Evolutionary conservation across 2,329 filamentous ascomycete genomes (phyloP), one percentile per base, ranked within the genome.

Genomic region (Metarhizium humberi): DNA sequence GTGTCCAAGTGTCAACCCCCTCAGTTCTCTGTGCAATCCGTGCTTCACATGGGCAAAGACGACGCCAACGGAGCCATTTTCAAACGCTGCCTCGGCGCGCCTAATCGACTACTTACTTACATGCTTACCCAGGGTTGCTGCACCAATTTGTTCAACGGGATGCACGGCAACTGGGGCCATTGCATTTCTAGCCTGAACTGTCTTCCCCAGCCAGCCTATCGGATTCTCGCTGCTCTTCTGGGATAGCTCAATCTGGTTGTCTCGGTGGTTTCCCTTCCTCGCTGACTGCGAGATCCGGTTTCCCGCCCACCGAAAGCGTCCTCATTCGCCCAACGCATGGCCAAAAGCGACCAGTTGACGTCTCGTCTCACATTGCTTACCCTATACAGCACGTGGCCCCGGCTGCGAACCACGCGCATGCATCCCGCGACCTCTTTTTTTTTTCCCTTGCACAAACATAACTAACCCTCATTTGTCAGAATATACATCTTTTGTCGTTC

Each of bases 21-120:
- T 52, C 51, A 46, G 25, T 46, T 36, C 14, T n/a, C 30, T 18
- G 11, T 6, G n/a, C n/a, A 42, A 18, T 52, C 20, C 40, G 42
- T 30, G 16, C 51, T 52, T 53, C 52, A 53, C 52, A 53, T 53
- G 52, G 45, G 36, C 10, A 18, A 16, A 30, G 3, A 34, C 32
- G 20, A 7, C 3, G 13, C 30, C 16, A 38, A 40, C 20, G n/a
- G 5, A 30, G 7, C 16, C 6, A 16, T 34, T 30, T 32, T 29
- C 42, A 13, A 32, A 30, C 29, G 50, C 38, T 53, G 54, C 54
- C 54, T 46, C 54, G 46, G 50, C 54, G 54, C 50, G 25, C 46
- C 50, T 20, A 38, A 25, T 32, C 14, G 14, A 4, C 14, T 29
- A 34, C 32, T 34, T 34, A 34, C 32, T 43, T 25, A 25, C 25